Base-by-base conservation (phyloP, 2,329 filamentous ascomycete species). In the Pseudocercospora crystallina region DNA sequence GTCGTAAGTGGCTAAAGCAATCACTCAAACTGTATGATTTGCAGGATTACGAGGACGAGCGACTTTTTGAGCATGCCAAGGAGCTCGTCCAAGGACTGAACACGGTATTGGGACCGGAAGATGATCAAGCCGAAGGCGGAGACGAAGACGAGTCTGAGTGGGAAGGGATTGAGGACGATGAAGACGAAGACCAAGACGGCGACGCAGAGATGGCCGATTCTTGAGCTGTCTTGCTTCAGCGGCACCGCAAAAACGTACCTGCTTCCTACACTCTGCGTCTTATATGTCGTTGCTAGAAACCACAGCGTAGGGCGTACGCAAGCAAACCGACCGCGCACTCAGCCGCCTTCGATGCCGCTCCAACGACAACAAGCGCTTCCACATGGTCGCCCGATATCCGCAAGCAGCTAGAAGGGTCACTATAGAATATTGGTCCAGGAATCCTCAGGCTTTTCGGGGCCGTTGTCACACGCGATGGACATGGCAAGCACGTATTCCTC, bases 21-120 rank as follows among this genome's bases (percentile, higher is more conserved):
- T 89, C 89, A 65, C 76, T 95, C 57, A 84, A 84, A 65, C 79
- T 96, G n/a, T 97, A 89, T 69, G 75, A 82, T 34, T 67, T 81
- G 62, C 80, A 94, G 61, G 84, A 92, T 45, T 97, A 96, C 67
- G 91, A 95, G 68, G 89, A 95, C 60, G 86, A 90, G 54, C 77
- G 86, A 57, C 74, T 95, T 20, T 83, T 84, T 44, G 83, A 87
- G 53, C 89, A 95, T 66, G 85, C 87, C 0, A 74, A 79, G 52
- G 88, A 94, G 73, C 76, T 95, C 38, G 72, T 90, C 37, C 74
- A 76, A 41, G 66, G 64, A 32, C 64, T 79, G 38, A 70, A 76
- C 57, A 64, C 66, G 51, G 65, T 70, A 10, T 61, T 79, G 41
- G 76, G 75, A 17, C 71, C 73, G 14, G 66, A 70, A 36, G 69